Percentiles rank a stretch among this genome's conserved stretches.
Evolutionary conservation across 257 asterid genomes (phyloP).

Genomic region (Solanum ahanhuiri): DNA sequence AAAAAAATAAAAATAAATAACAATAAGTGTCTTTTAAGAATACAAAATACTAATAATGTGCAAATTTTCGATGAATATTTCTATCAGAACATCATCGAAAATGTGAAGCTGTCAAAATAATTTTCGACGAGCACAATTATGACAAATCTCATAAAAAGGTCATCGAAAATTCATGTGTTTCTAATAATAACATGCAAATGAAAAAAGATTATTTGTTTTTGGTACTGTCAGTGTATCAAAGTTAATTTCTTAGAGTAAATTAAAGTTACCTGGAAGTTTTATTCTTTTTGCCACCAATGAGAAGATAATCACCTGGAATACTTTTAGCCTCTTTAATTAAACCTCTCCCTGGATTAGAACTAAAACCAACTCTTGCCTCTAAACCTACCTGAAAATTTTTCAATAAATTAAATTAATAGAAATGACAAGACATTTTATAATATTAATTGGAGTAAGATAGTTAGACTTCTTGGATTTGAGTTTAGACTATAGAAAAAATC

Average conservation of each 20-base stretch:
- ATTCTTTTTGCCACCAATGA: slow-evolving; percentile 37
- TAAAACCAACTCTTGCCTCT: slow-evolving; percentile 68
- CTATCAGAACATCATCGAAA: neutral
- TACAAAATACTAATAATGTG: neutral
- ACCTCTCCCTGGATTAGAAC: slow-evolving; percentile 44
- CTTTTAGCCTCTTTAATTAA: slow-evolving; percentile 45
- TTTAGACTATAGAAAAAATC: neutral
- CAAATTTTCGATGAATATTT: neutral
- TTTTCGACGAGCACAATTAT: too few relatives aligned
- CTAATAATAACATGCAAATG: neutral
- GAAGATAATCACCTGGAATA: slow-evolving; percentile 49
- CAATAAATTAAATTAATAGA: neutral
- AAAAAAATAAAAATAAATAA: neutral
- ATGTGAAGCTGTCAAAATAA: neutral
- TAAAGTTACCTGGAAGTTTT: slow-evolving; percentile 36
- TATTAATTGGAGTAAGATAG: neutral
- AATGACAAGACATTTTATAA: neutral
- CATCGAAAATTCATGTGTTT: neutral
- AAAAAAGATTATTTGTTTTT: neutral
- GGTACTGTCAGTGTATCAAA: neutral
- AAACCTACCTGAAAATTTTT: slow-evolving; percentile 38
- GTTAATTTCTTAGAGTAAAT: neutral
- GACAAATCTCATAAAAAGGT: too few relatives aligned
- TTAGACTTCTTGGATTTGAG: neutral
- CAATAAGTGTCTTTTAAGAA: neutral